Base-by-base conservation (phyloP, 2,329 filamentous ascomycete species). In the Aureobasidium sp. region DNA sequence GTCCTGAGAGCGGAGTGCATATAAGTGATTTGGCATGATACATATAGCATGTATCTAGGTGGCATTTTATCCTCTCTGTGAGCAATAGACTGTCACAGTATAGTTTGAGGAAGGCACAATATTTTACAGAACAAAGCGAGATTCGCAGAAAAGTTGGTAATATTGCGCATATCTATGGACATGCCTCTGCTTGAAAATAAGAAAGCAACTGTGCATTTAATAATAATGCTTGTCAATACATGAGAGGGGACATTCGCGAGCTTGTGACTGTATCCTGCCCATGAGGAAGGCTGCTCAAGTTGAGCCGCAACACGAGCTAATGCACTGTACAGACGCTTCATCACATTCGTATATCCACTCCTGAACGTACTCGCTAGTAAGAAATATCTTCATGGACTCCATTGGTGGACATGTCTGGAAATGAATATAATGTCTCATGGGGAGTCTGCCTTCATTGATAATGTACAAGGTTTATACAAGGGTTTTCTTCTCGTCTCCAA, bases 391-490 rank as follows among this genome's bases (percentile, higher is more conserved):
- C 15, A 7, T 9, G 15, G 9, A 25, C 25, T 48, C 25, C n/a
- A 15, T 27, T 31, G 14, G 17, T 29, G 17, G 6, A 17, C 17
- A 31, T 41, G 51, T n/a, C 17, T 42, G 9, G 29, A 17, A 55
- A 29, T 9, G 27, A 29, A 25, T 37, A 29, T 55, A 17, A 31
- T 42, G 41, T 45, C 36, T n/a, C 29, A 25, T 45, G 53, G 41
- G 39, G 34, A 44, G 27, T 45, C 27, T 55, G 53, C 55, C 41
- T 59, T 37, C 20, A 48, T 59, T 48, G 55, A 48, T 59, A 59
- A 59, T 59, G 44, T 59, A 59, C 55, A 59, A 48, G 6, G n/a
- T 47, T 48, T 39, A 37, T 59, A 59, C 55, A 59, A 59, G 36
- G 6, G 44, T 59, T 8, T 22, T 39, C 29, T 27, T 22, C 39